A percentile compares a stretch with the other conserved stretches of the same genome.
Conservation (phyloP, 352 stramenopile genomes). For the Pythium brachiatum region DNA sequence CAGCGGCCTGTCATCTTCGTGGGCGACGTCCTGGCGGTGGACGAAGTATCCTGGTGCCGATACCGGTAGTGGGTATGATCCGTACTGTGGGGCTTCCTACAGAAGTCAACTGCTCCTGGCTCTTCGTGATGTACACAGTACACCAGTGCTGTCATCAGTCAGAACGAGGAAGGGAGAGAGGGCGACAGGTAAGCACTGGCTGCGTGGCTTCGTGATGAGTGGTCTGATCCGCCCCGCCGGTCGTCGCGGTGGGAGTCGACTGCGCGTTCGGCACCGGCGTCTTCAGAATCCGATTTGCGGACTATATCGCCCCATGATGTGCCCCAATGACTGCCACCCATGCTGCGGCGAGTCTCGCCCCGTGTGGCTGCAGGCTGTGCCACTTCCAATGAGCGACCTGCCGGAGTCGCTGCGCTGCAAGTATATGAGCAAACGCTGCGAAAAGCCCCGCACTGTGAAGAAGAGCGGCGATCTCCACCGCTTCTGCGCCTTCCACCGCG, state of each 20-base stretch:
- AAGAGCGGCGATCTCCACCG: constrained; percentile 66
- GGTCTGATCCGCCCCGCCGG: background rate
- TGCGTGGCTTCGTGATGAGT: background rate
- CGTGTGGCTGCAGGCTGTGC: background rate
- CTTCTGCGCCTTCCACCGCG: constrained; percentile 67
- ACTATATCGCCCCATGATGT: background rate
- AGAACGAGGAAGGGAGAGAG: constrained; percentile 1
- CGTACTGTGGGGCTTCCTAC: too few relatives aligned
- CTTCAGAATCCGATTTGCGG: constrained; percentile 2
- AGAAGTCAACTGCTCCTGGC: too few relatives aligned
- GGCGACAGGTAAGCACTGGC: background rate
- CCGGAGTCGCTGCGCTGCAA: constrained; percentile 29
- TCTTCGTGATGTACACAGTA: too few relatives aligned
- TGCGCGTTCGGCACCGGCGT: background rate
- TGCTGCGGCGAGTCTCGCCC: background rate
- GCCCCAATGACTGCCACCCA: background rate
- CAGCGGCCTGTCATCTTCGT: background rate
- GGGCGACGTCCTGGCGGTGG: background rate
- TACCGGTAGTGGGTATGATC: too few relatives aligned
- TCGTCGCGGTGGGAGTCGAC: background rate
- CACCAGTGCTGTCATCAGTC: background rate
- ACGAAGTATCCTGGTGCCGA: too few relatives aligned
- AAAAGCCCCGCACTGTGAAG: constrained; percentile 57
- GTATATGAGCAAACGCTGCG: constrained; percentile 67
- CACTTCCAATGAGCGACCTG: background rate